These are phyloP conservation scores for Globisporangium echinulatum DNA, from an alignment of 352 stramenopile species.

Conservation along the genomic window DNA sequence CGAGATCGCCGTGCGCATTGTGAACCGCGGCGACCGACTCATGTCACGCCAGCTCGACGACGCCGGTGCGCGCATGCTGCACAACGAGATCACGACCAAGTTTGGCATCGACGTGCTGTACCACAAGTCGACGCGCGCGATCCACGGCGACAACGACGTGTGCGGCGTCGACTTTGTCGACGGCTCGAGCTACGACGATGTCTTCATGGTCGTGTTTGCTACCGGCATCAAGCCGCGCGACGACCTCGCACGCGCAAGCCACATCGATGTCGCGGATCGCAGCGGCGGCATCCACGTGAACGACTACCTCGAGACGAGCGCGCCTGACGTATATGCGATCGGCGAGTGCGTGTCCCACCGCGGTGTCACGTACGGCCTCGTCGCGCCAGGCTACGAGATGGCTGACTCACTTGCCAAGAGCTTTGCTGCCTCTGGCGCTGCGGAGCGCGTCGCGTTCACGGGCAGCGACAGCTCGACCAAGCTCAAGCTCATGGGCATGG, in stretches of 20 bases:
- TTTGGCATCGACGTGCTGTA: slow-evolving; percentile 86
- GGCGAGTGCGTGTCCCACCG: slow-evolving; percentile 89
- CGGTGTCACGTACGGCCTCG: slow-evolving; percentile 91
- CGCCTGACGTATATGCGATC: slow-evolving; percentile 79
- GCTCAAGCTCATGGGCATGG: slow-evolving; percentile 92
- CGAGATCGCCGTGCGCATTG: slow-evolving; percentile 81
- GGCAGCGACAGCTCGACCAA: slow-evolving; percentile 90
- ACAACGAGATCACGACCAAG: slow-evolving; percentile 84
- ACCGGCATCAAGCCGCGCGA: slow-evolving; percentile 91
- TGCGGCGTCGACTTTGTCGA: slow-evolving; percentile 74
- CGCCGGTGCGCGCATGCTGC: slow-evolving; percentile 84
- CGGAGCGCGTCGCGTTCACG: slow-evolving; percentile 51
- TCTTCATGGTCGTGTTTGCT: slow-evolving; percentile 90
- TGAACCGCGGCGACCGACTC: slow-evolving; percentile 88
- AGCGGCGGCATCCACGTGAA: slow-evolving; percentile 89
- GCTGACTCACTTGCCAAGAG: slow-evolving; percentile 83
- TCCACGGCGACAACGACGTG: slow-evolving; percentile 49
- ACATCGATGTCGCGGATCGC: slow-evolving; percentile 55
- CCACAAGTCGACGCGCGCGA: slow-evolving; percentile 72
- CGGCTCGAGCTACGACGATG: slow-evolving; percentile 66
- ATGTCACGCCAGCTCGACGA: slow-evolving; percentile 93
- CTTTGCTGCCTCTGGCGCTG: slow-evolving; percentile 24
- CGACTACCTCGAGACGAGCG: slow-evolving; percentile 77
- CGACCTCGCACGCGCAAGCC: slow-evolving; percentile 63
- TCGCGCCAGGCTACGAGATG: slow-evolving; percentile 91